Evolutionary conservation across 305 asterid genomes (phyloP).

Genomic region (Rubia peregrina): DNA sequence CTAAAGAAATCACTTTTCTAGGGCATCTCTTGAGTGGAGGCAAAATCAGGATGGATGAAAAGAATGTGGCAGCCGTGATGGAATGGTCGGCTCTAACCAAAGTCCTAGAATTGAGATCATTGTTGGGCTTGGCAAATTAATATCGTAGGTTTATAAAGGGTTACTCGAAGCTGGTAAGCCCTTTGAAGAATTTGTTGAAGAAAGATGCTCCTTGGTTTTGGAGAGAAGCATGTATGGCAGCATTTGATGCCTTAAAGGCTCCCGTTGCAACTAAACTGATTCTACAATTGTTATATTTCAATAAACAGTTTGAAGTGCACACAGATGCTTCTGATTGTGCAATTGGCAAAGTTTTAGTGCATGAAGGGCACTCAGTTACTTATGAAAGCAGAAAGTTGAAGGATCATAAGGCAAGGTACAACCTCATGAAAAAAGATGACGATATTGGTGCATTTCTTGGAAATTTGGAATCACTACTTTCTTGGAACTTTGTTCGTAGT

Average conservation of each 20-base stretch:
- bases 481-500: background rate
- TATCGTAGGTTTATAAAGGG: too few relatives aligned
- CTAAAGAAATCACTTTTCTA: too few relatives aligned
- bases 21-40: too few relatives aligned
- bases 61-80: too few relatives aligned
- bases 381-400: constrained; percentile 4
- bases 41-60: too few relatives aligned
- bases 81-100: too few relatives aligned
- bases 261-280: background rate
- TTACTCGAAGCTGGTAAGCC: background rate
- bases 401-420: background rate
- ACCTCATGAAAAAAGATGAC: background rate
- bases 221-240: too few relatives aligned
- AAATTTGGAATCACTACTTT: background rate
- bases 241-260: background rate
- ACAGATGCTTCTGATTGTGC: background rate
- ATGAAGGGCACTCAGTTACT: background rate
- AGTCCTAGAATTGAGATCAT: too few relatives aligned
- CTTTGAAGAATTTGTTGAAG: background rate
- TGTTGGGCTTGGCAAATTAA: too few relatives aligned
- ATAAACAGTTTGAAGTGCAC: background rate
- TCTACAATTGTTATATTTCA: background rate
- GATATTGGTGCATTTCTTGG: background rate
- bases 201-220: background rate
- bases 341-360: background rate